phyloP scores from a whole-genome alignment of 2,329 filamentous ascomycete genomes.

The Colletotrichum cereale region DNA sequence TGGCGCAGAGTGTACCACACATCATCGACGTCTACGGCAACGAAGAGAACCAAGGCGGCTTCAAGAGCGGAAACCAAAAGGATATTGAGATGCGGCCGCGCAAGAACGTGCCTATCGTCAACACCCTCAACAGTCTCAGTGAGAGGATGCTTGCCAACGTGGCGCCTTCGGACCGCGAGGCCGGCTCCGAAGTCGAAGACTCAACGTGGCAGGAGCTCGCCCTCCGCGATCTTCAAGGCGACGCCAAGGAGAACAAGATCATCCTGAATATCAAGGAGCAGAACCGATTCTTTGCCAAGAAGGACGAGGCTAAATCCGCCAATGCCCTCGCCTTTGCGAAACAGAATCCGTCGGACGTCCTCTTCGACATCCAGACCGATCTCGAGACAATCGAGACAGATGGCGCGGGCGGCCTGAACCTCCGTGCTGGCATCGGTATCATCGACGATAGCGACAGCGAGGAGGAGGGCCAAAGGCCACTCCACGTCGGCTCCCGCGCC shows the following conservation, averaged over 20 bases:
- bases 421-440: constrained; percentile 75
- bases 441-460: constrained; percentile 78
- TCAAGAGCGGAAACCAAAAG: constrained; percentile 84
- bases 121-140: constrained; percentile 88
- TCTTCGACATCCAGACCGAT: constrained; percentile 73
- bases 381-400: constrained; percentile 66
- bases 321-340: constrained; percentile 70
- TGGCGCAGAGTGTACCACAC: constrained; percentile 79
- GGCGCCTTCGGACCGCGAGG: constrained; percentile 79
- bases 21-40: constrained; percentile 95
- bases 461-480: constrained; percentile 62
- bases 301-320: constrained; percentile 60
- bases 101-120: constrained; percentile 86
- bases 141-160: constrained; percentile 95
- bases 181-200: constrained; percentile 76
- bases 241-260: constrained; percentile 80
- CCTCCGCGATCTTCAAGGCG: constrained; percentile 83
- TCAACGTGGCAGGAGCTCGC: constrained; percentile 80
- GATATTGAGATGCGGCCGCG: constrained; percentile 91
- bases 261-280: constrained; percentile 91
- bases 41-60: constrained; percentile 92
- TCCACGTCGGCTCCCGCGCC: constrained; percentile 77
- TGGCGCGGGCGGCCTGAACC: constrained; percentile 65
- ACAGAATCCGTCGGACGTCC: constrained; percentile 77
- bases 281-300: constrained; percentile 80